These are phyloP conservation scores for Crepidotus variabilis DNA, from an alignment of 768 basidiomycete species.

Conservation along the genomic window DNA sequence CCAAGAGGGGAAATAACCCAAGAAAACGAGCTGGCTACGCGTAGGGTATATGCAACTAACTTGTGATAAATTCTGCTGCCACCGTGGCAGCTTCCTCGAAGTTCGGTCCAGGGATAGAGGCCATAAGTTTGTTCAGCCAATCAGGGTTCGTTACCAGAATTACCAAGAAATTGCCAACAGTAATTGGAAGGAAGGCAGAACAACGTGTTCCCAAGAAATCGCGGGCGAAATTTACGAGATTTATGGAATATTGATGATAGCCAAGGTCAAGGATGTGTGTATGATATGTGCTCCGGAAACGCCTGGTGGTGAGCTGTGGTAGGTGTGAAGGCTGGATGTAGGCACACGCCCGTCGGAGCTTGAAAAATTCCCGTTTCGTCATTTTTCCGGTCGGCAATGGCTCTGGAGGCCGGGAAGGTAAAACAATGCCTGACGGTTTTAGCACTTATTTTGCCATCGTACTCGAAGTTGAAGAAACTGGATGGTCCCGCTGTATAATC, in stretches of 20 bases:
- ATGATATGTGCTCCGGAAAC: not conserved
- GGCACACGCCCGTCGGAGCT: not conserved
- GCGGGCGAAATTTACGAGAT: not conserved
- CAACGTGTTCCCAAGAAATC: not conserved
- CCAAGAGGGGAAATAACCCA: not conserved
- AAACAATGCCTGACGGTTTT: not conserved
- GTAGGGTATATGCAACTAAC: conserved; percentile 21
- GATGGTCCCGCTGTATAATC: no score
- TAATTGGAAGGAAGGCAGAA: not conserved
- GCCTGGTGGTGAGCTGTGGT: not conserved
- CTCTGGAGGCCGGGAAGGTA: not conserved
- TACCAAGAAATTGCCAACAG: not conserved
- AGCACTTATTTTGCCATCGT: not conserved
- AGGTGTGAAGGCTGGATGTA: not conserved
- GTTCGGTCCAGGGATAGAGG: conserved; percentile 23
- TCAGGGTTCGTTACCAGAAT: not conserved
- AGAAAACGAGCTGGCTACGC: no score
- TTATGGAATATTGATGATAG: not conserved
- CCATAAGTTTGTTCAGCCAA: conserved; percentile 17
- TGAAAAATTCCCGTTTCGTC: not conserved
- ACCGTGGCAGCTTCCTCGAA: conserved; percentile 41
- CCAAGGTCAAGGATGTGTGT: not conserved
- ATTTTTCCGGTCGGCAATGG: not conserved
- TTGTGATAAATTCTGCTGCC: conserved; percentile 42
- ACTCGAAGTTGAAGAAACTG: no score